phyloP scores from a whole-genome alignment of 108 stramenopile species.

The Nitzschia putrida region DNA sequence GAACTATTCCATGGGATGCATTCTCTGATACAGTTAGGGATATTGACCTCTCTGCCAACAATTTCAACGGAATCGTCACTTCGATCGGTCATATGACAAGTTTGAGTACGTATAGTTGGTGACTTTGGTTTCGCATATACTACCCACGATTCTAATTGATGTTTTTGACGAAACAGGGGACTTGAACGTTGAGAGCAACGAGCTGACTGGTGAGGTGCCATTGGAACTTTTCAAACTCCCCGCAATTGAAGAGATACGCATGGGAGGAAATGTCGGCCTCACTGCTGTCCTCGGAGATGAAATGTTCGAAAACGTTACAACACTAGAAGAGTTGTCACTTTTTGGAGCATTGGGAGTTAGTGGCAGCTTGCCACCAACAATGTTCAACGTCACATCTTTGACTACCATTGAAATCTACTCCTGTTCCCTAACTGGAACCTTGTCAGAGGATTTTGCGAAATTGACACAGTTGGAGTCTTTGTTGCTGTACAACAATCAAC shows the following conservation, averaged over 20 bases:
- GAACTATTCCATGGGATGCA: background rate
- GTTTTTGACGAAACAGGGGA: background rate
- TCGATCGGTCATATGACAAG: background rate
- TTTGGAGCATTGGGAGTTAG: constrained; percentile 1
- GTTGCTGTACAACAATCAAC: constrained; percentile 24
- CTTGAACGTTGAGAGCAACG: constrained; percentile 60
- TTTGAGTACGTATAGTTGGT: background rate
- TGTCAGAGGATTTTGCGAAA: constrained; percentile 18
- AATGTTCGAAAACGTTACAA: background rate
- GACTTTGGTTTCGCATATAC: background rate
- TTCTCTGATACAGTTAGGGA: background rate
- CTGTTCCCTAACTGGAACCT: constrained; percentile 14
- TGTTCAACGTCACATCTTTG: constrained; percentile 12
- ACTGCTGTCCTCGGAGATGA: constrained; percentile 7
- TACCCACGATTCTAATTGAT: background rate
- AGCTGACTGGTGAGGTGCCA: constrained; percentile 62
- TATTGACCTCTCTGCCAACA: background rate
- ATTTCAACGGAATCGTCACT: background rate
- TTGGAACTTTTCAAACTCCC: constrained; percentile 18
- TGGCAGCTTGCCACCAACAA: constrained; percentile 18
- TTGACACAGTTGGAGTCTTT: constrained; percentile 2
- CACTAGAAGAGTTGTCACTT: constrained; percentile 3
- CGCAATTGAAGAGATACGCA: background rate
- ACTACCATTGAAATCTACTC: constrained; percentile 3
- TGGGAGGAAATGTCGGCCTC: constrained; percentile 9